A percentile compares a stretch with the other conserved stretches of the same genome.
Conservation (phyloP, 257 asterid genomes). For the Haberlea rhodopensis region DNA sequence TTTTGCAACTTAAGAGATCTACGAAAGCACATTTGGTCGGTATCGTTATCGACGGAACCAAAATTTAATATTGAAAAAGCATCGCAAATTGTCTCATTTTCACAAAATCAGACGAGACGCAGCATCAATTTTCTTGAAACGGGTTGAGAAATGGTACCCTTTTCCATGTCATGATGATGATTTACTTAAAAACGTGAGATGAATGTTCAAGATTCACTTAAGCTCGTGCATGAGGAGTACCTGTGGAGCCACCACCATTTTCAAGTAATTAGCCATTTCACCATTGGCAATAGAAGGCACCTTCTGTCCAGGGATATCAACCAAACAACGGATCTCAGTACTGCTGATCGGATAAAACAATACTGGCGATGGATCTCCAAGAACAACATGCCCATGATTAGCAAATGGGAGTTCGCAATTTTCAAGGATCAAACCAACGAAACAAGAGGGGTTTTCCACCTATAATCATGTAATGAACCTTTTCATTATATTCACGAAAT, state of each 20-base stretch:
- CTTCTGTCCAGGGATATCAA: constrained; percentile 47
- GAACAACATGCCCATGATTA: constrained; percentile 54
- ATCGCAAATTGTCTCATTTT: too few species aligned
- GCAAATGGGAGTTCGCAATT: constrained; percentile 50
- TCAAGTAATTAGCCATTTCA: constrained; percentile 26
- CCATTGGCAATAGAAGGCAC: constrained; percentile 28
- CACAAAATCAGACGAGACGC: too few species aligned
- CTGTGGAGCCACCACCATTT: constrained; percentile 25
- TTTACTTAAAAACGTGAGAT: too few species aligned
- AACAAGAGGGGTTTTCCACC: constrained; percentile 57
- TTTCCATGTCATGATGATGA: too few species aligned
- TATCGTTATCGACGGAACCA: too few species aligned
- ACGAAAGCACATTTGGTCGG: too few species aligned
- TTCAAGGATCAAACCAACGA: constrained; percentile 53
- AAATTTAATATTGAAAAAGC: too few species aligned
- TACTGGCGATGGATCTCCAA: constrained; percentile 57
- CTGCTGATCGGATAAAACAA: constrained; percentile 56
- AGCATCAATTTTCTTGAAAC: too few species aligned
- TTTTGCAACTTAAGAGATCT: too few species aligned
- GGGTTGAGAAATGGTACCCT: too few species aligned
- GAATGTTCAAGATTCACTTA: too few species aligned
- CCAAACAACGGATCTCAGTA: constrained; percentile 60
- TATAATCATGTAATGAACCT: constrained; percentile 20
- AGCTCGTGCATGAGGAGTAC: constrained; percentile 19
- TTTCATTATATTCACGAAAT: not conserved